These are phyloP conservation scores for Lycium barbarum DNA, from an alignment of 257 asterid species.

Conservation along the genomic window DNA sequence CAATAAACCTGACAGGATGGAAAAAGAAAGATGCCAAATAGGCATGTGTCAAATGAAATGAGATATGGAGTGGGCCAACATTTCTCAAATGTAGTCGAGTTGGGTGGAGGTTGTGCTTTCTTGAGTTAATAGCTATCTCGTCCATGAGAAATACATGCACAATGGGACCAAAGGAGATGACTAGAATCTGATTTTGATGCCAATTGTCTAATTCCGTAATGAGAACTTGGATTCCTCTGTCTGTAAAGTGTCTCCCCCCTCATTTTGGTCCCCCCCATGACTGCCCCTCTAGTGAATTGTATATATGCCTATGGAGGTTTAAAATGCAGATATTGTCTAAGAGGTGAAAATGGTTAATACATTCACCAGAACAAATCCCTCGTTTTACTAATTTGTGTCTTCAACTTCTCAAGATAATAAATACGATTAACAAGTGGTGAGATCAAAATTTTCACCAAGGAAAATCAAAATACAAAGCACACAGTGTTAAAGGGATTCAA, in stretches of 20 bases:
- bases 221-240: constrained; percentile 36
- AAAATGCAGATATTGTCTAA: neutral
- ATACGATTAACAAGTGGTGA: too few species aligned
- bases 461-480: too few species aligned
- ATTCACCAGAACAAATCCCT: too few species aligned
- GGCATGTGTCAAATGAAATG: neutral
- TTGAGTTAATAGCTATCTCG: neutral
- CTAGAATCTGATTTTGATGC: constrained; percentile 31
- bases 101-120: neutral
- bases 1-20: neutral
- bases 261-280: constrained; percentile 30
- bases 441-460: too few species aligned
- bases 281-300: neutral
- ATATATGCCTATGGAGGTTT: neutral
- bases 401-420: too few species aligned
- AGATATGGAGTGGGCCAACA: neutral
- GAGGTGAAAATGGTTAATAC: neutral
- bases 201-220: constrained; percentile 34
- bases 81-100: neutral
- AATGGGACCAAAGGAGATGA: neutral
- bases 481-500: too few species aligned
- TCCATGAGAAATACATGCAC: neutral
- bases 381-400: too few species aligned
- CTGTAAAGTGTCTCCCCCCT: constrained; percentile 36
- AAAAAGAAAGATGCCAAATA: constrained; percentile 20